Conservation (phyloP, 78 protist species). For the Dictyostelium capitatum region DNA sequence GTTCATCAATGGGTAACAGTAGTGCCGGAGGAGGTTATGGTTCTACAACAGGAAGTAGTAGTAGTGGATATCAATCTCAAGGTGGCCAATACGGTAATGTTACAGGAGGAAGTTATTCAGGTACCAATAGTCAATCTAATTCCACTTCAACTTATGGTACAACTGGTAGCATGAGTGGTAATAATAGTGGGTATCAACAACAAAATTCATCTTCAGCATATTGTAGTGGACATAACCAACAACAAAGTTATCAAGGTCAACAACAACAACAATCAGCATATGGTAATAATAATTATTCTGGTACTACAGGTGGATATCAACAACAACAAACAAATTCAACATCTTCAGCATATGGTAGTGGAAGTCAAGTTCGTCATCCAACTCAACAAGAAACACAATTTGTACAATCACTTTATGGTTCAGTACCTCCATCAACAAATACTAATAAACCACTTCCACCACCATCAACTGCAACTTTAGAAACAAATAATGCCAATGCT, state of each 20-base stretch:
- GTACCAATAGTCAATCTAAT: not conserved
- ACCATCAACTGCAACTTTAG: not conserved
- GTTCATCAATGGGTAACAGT: not conserved
- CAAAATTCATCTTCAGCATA: not conserved
- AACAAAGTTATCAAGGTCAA: no score
- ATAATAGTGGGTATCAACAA: not conserved
- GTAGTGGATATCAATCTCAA: not conserved
- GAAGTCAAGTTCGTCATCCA: not conserved
- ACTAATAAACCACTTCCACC: not conserved
- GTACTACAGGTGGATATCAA: not conserved
- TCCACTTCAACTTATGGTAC: not conserved
- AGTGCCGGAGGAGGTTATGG: no score
- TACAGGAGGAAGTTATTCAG: not conserved
- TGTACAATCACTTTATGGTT: slow-evolving; percentile 19
- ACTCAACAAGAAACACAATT: not conserved
- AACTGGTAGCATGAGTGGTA: not conserved
- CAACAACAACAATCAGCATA: not conserved
- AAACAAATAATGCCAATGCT: not conserved
- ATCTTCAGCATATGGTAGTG: not conserved
- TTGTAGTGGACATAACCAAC: no score
- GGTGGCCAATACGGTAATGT: not conserved
- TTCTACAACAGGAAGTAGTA: not conserved
- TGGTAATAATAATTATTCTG: slow-evolving; percentile 16
- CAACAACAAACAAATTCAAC: slow-evolving; percentile 4
- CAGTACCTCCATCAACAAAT: not conserved